Percentiles rank a stretch among this genome's conserved stretches.
phyloP scores from a whole-genome alignment of 768 basidiomycete genomes.

The Lactifluus piperatus region DNA sequence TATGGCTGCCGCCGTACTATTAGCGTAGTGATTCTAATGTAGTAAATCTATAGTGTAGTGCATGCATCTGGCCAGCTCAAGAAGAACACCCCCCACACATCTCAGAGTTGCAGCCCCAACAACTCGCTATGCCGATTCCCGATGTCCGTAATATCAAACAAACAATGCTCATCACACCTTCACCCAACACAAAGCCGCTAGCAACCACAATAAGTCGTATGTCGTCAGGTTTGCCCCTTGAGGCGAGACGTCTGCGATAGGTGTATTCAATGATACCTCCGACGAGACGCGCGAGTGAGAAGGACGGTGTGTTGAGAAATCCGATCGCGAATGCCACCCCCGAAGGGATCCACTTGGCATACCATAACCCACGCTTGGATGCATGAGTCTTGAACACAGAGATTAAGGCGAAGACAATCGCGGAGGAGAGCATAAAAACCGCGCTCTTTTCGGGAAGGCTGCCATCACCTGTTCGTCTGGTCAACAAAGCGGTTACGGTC shows the following conservation, averaged over 20 bases:
- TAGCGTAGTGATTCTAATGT: background rate
- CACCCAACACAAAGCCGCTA: constrained; percentile 92
- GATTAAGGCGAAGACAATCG: constrained; percentile 55
- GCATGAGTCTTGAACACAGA: constrained; percentile 61
- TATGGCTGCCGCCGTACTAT: background rate
- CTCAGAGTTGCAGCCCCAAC: constrained; percentile 78
- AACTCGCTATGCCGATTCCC: constrained; percentile 70
- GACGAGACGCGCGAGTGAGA: constrained; percentile 83
- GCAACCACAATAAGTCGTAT: constrained; percentile 81
- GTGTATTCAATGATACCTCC: constrained; percentile 78
- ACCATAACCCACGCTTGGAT: constrained; percentile 37
- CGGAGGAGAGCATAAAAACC: constrained; percentile 75
- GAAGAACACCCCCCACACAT: constrained; percentile 55
- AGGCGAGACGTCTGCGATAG: constrained; percentile 43
- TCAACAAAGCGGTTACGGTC: background rate
- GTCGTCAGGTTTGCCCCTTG: constrained; percentile 43
- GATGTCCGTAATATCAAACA: constrained; percentile 64
- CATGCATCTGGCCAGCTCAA: background rate
- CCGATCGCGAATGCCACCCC: constrained; percentile 94
- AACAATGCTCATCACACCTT: constrained; percentile 82
- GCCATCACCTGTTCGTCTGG: constrained; percentile 57
- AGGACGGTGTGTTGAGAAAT: constrained; percentile 92
- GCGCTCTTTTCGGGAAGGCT: constrained; percentile 68
- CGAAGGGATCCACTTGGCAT: constrained; percentile 78
- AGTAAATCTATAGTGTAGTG: background rate